Conservation (phyloP, 352 stramenopile species). For the Elongisporangium anandrum region DNA sequence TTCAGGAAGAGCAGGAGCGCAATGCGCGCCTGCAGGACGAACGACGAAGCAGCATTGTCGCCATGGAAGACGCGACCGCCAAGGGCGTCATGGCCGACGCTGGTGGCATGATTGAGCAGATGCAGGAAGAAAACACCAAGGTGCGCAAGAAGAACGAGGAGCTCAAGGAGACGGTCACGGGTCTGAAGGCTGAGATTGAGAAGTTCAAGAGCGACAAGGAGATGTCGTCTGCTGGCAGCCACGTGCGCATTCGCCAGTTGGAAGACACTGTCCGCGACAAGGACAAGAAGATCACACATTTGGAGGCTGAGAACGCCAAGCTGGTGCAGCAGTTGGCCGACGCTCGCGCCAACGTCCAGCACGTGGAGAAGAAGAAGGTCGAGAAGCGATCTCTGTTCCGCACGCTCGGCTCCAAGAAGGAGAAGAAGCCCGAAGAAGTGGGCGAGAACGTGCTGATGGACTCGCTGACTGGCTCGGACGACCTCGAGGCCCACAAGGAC, state of each 20-base stretch:
- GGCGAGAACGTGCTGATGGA: slow-evolving; percentile 65
- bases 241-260: slow-evolving; percentile 73
- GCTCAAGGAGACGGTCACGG: slow-evolving; percentile 54
- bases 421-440: slow-evolving; percentile 42
- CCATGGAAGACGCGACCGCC: slow-evolving; percentile 33
- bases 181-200: slow-evolving; percentile 64
- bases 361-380: slow-evolving; percentile 46
- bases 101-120: slow-evolving; percentile 79
- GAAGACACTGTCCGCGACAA: slow-evolving; percentile 70
- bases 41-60: slow-evolving; percentile 39
- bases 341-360: slow-evolving; percentile 31
- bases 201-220: slow-evolving; percentile 82
- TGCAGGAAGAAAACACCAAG: slow-evolving; percentile 77
- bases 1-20: slow-evolving; percentile 74
- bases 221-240: slow-evolving; percentile 57
- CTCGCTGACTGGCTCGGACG: slow-evolving; percentile 75
- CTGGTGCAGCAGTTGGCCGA: slow-evolving; percentile 56
- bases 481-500: slow-evolving; percentile 33
- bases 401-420: slow-evolving; percentile 82
- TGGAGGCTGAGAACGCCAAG: slow-evolving; percentile 74
- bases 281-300: slow-evolving; percentile 65
- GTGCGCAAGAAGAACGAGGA: slow-evolving; percentile 75
- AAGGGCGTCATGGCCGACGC: slow-evolving; percentile 75
- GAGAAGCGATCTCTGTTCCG: slow-evolving; percentile 79
- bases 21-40: slow-evolving; percentile 63